Percentiles rank a stretch among this genome's conserved stretches.
phyloP scores from a whole-genome alignment of 2,329 filamentous ascomycete genomes.

The Moelleriella libera region DNA sequence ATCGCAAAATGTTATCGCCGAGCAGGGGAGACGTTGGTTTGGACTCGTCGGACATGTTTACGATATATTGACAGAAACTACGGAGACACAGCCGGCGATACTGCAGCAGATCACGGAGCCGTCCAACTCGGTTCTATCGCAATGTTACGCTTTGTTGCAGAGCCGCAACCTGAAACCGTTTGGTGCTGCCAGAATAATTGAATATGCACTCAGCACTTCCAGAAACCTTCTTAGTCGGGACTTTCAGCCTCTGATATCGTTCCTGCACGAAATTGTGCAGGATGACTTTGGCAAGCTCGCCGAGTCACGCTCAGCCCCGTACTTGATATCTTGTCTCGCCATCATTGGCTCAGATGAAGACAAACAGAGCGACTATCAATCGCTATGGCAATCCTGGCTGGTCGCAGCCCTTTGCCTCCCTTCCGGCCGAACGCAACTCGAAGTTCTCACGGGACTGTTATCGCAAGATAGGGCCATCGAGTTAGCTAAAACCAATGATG shows the following conservation, averaged over 20 bases:
- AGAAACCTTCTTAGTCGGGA: slow-evolving; percentile 25
- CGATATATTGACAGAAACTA: slow-evolving; percentile 14
- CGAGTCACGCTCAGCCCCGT: slow-evolving; percentile 51
- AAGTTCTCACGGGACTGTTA: slow-evolving; percentile 29
- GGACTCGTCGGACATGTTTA: slow-evolving; percentile 36
- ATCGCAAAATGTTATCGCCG: slow-evolving; percentile 56
- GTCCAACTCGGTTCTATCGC: slow-evolving; percentile 15
- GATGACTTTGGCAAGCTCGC: slow-evolving; percentile 45
- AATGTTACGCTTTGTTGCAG: slow-evolving; percentile 27
- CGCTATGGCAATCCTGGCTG: slow-evolving; percentile 31
- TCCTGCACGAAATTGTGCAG: slow-evolving; percentile 35
- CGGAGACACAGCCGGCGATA: slow-evolving; percentile 4
- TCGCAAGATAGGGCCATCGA: slow-evolving; percentile 24
- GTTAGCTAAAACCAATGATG: slow-evolving; percentile 21
- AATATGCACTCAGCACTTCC: slow-evolving; percentile 20
- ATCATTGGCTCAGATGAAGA: slow-evolving; percentile 30
- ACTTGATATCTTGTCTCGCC: slow-evolving; percentile 53
- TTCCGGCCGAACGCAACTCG: slow-evolving; percentile 9
- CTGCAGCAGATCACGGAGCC: slow-evolving; percentile 16
- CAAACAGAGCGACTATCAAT: slow-evolving; percentile 20
- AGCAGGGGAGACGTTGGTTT: slow-evolving; percentile 56
- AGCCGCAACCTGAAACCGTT: slow-evolving; percentile 43
- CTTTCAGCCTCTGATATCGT: slow-evolving; percentile 21
- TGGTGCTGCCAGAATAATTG: slow-evolving; percentile 35
- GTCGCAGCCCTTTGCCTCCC: slow-evolving; percentile 22